Base-by-base conservation (phyloP, 768 basidiomycete genomes). In the Tylopilus plumbeoviolaceoides region DNA sequence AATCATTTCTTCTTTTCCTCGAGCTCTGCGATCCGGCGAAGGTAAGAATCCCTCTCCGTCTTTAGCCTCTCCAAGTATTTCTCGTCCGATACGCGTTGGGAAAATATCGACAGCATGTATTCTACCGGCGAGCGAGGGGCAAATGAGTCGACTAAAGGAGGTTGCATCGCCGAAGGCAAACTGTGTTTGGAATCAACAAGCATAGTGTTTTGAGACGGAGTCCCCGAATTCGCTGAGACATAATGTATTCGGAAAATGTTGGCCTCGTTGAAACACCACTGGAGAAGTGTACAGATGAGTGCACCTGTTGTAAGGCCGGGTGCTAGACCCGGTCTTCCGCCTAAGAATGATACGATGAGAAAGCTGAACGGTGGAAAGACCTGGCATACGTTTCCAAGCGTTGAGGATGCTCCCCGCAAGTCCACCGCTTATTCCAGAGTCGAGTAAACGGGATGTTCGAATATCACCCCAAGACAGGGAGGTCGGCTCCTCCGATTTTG, bases 391-490 rank as follows among this genome's bases (percentile, higher is more conserved):
- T 67, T 75, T 82, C 78, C 81, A 68, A 69, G 78, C 46, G 76
- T 77, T 76, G 39, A 81, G 65, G 10, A 83, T 55, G 2, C 82
- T 83, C 41, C 88, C 91, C 0, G 87, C 75, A 6, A 84, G 57
- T 5, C 79, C 81, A 17, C 91, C 91, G 55, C 89, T 87, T 17
- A 88, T 23, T n/a, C 78, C 79, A 15, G 82, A 85, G 65, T 93
- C 91, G 4, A 88, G 71, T 5, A 91, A 67, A 48, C 80, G 77
- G 28, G 82, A 74, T 55, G 70, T 74, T 47, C 88, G 76, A 55
- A 89, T 66, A 44, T 85, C 79, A 39, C 72, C 66, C 75, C 73
- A 81, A 21, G 79, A 71, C 36, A 78, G 57, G 14, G 49, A 18
- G 31, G 50, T 17, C 2, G 36, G 18, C 47, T 40, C 50, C 31